These are phyloP conservation scores for Copromyces sp. DNA, from an alignment of 495 filamentous ascomycete species.

Conservation along the genomic window DNA sequence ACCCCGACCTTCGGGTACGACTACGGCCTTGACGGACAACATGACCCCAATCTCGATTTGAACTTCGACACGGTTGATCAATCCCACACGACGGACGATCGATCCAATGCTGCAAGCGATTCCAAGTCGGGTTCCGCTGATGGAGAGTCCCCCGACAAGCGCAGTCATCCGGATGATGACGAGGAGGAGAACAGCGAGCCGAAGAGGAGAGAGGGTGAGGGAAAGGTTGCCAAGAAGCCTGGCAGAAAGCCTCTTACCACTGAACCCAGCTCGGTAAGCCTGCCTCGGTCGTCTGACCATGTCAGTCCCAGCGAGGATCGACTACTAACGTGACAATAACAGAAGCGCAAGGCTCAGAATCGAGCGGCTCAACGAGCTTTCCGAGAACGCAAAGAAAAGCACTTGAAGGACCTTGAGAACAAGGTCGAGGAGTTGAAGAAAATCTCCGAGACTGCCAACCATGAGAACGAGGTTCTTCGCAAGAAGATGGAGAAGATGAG, in stretches of 20 bases:
- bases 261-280: conserved; percentile 87
- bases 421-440: conserved; percentile 92
- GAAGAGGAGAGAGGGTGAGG: conserved; percentile 73
- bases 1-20: conserved; percentile 75
- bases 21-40: conserved; percentile 40
- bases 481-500: conserved; percentile 81
- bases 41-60: conserved; percentile 43
- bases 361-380: conserved; percentile 94
- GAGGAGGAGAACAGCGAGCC: conserved; percentile 51
- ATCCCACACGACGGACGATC: conserved; percentile 63
- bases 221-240: conserved; percentile 78
- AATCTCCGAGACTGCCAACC: conserved; percentile 66
- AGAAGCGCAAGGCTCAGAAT: conserved; percentile 99
- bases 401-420: conserved; percentile 88
- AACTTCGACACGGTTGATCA: conserved; percentile 61
- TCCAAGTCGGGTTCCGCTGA: conserved; percentile 46
- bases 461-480: conserved; percentile 77
- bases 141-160: conserved; percentile 69
- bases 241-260: conserved; percentile 91
- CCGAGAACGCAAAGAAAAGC: conserved; percentile 95
- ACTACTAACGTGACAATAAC: conserved; percentile 32
- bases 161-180: conserved; percentile 64
- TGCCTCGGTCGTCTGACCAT: not conserved
- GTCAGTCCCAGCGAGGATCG: not conserved
- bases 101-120: conserved; percentile 46